Conservation (phyloP, 768 basidiomycete genomes). For the Clitopilus passeckerianus region DNA sequence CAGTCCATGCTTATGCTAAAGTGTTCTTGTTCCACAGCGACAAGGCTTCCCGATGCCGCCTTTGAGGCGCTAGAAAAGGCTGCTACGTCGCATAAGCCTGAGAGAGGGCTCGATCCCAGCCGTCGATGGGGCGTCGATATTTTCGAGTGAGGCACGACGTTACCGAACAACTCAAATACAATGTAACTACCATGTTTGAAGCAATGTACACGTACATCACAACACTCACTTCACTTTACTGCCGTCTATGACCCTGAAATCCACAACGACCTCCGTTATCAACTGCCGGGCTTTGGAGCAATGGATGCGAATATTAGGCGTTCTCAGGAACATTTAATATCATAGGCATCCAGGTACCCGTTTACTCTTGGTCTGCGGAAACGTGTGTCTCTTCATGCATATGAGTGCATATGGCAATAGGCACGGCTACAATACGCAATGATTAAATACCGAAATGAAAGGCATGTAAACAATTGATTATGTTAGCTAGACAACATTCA, state of each 20-base stretch:
- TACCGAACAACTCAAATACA: neutral
- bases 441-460: neutral
- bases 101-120: conserved; percentile 55
- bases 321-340: neutral
- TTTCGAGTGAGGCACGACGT: conserved; percentile 34
- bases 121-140: conserved; percentile 62
- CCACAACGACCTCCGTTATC: neutral
- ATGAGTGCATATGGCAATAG: neutral
- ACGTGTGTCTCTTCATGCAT: neutral
- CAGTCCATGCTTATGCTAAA: neutral
- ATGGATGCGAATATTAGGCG: neutral
- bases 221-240: neutral
- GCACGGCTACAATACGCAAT: neutral
- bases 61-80: conserved; percentile 45
- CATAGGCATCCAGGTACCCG: neutral
- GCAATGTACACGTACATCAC: neutral
- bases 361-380: neutral
- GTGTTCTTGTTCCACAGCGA: conserved; percentile 31
- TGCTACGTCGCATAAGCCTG: conserved; percentile 48
- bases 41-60: conserved; percentile 29
- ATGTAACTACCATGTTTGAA: neutral
- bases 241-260: neutral
- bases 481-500: neutral
- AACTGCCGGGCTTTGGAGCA: neutral
- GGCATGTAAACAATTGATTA: neutral